Evolutionary conservation across 495 filamentous ascomycete genomes (phyloP).

Genomic region (Podospora didyma): DNA sequence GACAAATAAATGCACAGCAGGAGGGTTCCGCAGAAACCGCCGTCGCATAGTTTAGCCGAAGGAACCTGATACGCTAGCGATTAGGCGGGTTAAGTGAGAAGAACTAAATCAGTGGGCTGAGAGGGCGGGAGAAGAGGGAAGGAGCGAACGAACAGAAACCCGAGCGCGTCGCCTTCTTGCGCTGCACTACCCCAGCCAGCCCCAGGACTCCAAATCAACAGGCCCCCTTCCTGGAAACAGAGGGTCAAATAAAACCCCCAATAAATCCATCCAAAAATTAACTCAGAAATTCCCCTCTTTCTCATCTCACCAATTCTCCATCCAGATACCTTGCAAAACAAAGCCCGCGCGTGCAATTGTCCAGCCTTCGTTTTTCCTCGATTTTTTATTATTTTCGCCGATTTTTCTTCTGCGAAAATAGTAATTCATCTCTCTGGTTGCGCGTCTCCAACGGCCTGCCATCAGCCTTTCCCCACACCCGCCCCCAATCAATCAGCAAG

Average conservation of each 20-base stretch:
- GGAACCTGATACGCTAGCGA: too few relatives aligned
- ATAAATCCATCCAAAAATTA: not conserved
- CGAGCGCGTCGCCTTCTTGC: too few relatives aligned
- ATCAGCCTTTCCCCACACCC: not conserved
- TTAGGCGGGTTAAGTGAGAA: too few relatives aligned
- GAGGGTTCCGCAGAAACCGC: too few relatives aligned
- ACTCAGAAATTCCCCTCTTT: not conserved
- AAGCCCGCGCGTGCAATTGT: not conserved
- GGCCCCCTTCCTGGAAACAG: not conserved
- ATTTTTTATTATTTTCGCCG: not conserved
- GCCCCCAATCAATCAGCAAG: not conserved
- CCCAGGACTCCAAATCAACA: not conserved
- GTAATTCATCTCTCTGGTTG: not conserved
- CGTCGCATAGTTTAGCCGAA: too few relatives aligned
- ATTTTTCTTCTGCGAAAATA: constrained; percentile 3
- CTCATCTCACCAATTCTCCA: not conserved
- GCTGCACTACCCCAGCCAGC: not conserved
- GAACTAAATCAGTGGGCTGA: not conserved
- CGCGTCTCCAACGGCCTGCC: not conserved
- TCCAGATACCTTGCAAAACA: not conserved
- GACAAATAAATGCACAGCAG: too few relatives aligned
- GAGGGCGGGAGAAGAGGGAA: too few relatives aligned
- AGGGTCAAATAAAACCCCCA: not conserved
- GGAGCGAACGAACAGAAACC: too few relatives aligned
- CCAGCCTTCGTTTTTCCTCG: not conserved